A percentile compares a stretch with the other conserved stretches of the same genome.
phyloP scores from a whole-genome alignment of 129 eudicot species.

The Escallonia rubra region DNA sequence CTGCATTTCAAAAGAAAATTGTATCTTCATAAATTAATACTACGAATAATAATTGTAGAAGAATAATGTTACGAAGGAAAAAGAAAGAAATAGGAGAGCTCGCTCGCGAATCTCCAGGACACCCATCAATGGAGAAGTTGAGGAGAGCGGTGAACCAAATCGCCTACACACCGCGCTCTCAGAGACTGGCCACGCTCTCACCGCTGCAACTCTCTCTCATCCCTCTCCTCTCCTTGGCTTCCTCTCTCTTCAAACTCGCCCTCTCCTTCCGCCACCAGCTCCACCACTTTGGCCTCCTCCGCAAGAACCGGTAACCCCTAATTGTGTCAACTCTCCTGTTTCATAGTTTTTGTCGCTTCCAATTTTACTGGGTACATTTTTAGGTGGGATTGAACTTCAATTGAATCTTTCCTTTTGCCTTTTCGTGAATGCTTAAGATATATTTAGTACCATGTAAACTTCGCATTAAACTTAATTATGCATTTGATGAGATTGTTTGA shows the following conservation, averaged over 20 bases:
- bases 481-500: not conserved
- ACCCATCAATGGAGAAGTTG: conserved; percentile 38
- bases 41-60: too few relatives aligned
- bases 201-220: conserved; percentile 49
- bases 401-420: too few relatives aligned
- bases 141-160: conserved; percentile 50
- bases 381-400: too few relatives aligned
- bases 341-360: not conserved
- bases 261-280: conserved; percentile 52
- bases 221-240: conserved; percentile 70
- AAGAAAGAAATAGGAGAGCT: too few relatives aligned
- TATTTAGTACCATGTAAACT: too few relatives aligned
- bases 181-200: conserved; percentile 31
- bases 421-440: too few relatives aligned
- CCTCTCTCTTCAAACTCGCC: conserved; percentile 47
- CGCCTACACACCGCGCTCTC: conserved; percentile 44
- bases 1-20: too few relatives aligned
- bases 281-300: conserved; percentile 36
- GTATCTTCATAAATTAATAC: too few relatives aligned
- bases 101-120: too few relatives aligned
- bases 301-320: conserved; percentile 13
- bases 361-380: not conserved
- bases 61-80: too few relatives aligned
- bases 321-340: not conserved
- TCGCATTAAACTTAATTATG: not conserved